These are phyloP conservation scores for Irpex sp. DNA, from an alignment of 1,284 basidiomycete genomes.

Conservation along the genomic window DNA sequence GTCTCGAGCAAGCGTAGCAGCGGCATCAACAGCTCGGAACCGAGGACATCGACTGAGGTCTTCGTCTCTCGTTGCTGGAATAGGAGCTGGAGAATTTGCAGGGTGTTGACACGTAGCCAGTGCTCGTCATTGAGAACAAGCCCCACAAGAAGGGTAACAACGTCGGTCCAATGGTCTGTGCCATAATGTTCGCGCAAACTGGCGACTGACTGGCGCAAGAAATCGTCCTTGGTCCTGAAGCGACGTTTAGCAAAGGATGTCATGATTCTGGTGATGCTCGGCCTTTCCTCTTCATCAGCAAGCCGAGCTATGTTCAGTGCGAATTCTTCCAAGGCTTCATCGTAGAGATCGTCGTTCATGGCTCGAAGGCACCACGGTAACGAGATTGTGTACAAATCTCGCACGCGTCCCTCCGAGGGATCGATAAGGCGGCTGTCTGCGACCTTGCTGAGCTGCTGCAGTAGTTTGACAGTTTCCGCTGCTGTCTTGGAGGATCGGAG, in stretches of 20 bases:
- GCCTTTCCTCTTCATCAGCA: constrained; percentile 69
- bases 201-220: constrained; percentile 85
- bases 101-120: constrained; percentile 80
- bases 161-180: constrained; percentile 64
- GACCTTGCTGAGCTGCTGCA: constrained; percentile 65
- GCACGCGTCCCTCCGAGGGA: constrained; percentile 65
- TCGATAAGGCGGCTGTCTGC: constrained; percentile 72
- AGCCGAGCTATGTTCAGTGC: constrained; percentile 73
- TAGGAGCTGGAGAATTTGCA: constrained; percentile 87
- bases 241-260: constrained; percentile 84
- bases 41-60: constrained; percentile 69
- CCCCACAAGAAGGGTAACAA: constrained; percentile 81
- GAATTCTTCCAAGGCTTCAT: constrained; percentile 64
- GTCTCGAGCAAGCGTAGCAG: constrained; percentile 83
- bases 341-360: constrained; percentile 64
- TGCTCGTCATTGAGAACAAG: constrained; percentile 82
- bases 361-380: constrained; percentile 90
- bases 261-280: constrained; percentile 83
- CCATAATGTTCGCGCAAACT: constrained; percentile 84
- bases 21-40: constrained; percentile 88
- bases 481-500: constrained; percentile 78
- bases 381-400: constrained; percentile 80
- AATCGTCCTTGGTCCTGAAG: constrained; percentile 92
- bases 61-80: constrained; percentile 84
- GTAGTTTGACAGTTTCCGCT: constrained; percentile 63